These are phyloP conservation scores for Pythium dissotocum DNA, from an alignment of 352 stramenopile genomes.

Conservation along the genomic window DNA sequence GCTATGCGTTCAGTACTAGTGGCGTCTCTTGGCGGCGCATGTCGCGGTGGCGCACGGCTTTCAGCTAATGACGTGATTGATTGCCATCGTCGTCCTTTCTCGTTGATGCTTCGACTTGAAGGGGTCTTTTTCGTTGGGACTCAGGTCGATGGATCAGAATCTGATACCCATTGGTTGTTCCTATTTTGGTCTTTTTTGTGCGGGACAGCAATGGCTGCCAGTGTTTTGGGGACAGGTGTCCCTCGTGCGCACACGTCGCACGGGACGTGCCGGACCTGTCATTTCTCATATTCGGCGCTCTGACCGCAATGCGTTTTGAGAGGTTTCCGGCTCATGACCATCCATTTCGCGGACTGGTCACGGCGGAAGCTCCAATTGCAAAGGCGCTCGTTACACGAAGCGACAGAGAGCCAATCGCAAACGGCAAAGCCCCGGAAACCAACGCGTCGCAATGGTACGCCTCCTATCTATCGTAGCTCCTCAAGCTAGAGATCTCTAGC, in stretches of 20 bases:
- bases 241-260: constrained; percentile 16
- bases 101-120: neutral
- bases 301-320: constrained; percentile 12
- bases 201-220: neutral
- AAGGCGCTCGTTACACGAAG: constrained; percentile 11
- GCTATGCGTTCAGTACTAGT: neutral
- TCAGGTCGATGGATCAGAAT: neutral
- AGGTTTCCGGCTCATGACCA: constrained; percentile 36
- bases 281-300: constrained; percentile 10
- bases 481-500: no score
- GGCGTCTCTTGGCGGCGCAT: constrained; percentile 6
- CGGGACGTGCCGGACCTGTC: constrained; percentile 15
- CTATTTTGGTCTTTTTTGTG: neutral
- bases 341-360: constrained; percentile 27
- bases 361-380: neutral
- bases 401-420: constrained; percentile 14
- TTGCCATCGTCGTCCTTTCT: constrained; percentile 4
- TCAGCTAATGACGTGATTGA: constrained; percentile 13
- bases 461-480: neutral
- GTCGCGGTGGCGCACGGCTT: constrained; percentile 3
- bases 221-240: neutral
- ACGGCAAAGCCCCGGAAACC: constrained; percentile 7
- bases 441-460: constrained; percentile 15
- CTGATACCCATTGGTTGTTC: neutral
- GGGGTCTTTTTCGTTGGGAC: neutral